These are phyloP conservation scores for Orbilia quercus DNA, from an alignment of 2,329 filamentous ascomycete species.

Conservation along the genomic window DNA sequence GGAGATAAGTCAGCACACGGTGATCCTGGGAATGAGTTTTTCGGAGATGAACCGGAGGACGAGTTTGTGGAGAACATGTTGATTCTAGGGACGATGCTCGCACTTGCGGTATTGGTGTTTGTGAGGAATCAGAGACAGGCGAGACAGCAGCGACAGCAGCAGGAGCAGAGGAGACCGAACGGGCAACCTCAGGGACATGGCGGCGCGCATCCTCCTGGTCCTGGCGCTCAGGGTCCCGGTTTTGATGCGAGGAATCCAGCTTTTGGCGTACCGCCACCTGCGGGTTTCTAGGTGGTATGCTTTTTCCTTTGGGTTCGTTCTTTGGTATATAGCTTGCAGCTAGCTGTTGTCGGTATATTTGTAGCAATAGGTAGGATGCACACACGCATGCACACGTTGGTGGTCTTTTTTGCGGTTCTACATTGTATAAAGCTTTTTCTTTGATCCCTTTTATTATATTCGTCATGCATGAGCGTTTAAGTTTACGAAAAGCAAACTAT, in stretches of 20 bases:
- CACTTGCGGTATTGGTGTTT: slow-evolving; percentile 81
- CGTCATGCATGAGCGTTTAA: slow-evolving; percentile 30
- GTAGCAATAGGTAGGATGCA: slow-evolving; percentile 10
- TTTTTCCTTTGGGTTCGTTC: slow-evolving; percentile 6
- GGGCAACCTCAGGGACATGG: slow-evolving; percentile 22
- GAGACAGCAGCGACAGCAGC: slow-evolving; percentile 60
- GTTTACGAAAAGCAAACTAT: slow-evolving; percentile 25
- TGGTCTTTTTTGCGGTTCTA: slow-evolving; percentile 5
- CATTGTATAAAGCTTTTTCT: slow-evolving; percentile 43
- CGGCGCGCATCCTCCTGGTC: slow-evolving; percentile 60
- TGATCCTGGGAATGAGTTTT: slow-evolving; percentile 63
- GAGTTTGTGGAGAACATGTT: slow-evolving; percentile 85
- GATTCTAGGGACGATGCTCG: slow-evolving; percentile 80
- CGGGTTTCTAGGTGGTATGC: slow-evolving; percentile 12
- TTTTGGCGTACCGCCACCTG: slow-evolving; percentile 36
- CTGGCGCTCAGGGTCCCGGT: slow-evolving; percentile 54
- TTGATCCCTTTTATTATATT: not conserved
- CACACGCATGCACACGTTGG: not conserved
- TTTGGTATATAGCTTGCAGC: slow-evolving; percentile 31
- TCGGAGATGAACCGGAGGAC: slow-evolving; percentile 74
- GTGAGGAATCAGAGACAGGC: slow-evolving; percentile 78
- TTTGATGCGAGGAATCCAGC: slow-evolving; percentile 43
- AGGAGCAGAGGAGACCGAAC: slow-evolving; percentile 48
- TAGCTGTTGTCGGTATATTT: slow-evolving; percentile 2
- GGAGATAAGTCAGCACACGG: slow-evolving; percentile 17